These are phyloP conservation scores for Nicotiana noctiflora DNA, from an alignment of 257 asterid species.

Conservation along the genomic window DNA sequence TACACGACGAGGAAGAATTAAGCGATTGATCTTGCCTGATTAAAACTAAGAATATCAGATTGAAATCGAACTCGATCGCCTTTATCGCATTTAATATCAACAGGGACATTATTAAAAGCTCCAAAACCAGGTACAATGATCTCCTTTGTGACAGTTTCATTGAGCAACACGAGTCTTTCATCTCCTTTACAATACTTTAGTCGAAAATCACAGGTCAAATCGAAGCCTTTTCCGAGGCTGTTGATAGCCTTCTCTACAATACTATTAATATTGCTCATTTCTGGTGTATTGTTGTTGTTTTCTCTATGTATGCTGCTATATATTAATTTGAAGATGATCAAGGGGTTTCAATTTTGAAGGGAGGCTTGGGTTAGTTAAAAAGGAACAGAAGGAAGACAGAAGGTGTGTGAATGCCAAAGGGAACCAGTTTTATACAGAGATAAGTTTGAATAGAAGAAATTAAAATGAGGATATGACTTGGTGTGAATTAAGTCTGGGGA, in stretches of 20 bases:
- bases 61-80: slow-evolving; percentile 84
- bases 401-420: background rate
- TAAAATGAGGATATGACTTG: slow-evolving; percentile 7
- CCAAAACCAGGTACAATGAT: slow-evolving; percentile 69
- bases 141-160: slow-evolving; percentile 39
- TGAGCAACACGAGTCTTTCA: slow-evolving; percentile 42
- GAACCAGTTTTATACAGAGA: background rate
- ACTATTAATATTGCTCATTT: slow-evolving; percentile 12
- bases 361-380: too few relatives aligned
- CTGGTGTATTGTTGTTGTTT: too few relatives aligned
- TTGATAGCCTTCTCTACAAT: slow-evolving; percentile 53
- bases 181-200: slow-evolving; percentile 82
- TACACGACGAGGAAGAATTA: background rate
- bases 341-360: background rate
- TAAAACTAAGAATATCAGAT: slow-evolving; percentile 73
- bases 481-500: background rate
- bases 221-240: slow-evolving; percentile 88
- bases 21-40: slow-evolving; percentile 39
- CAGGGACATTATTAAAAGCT: slow-evolving; percentile 33
- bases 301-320: background rate
- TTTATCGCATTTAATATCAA: slow-evolving; percentile 72
- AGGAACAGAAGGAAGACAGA: too few relatives aligned
- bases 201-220: slow-evolving; percentile 62
- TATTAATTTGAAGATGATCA: background rate
- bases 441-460: slow-evolving; percentile 10